Base-by-base conservation (phyloP, 116 monocot genomes). In the Cymodocea nodosa region DNA sequence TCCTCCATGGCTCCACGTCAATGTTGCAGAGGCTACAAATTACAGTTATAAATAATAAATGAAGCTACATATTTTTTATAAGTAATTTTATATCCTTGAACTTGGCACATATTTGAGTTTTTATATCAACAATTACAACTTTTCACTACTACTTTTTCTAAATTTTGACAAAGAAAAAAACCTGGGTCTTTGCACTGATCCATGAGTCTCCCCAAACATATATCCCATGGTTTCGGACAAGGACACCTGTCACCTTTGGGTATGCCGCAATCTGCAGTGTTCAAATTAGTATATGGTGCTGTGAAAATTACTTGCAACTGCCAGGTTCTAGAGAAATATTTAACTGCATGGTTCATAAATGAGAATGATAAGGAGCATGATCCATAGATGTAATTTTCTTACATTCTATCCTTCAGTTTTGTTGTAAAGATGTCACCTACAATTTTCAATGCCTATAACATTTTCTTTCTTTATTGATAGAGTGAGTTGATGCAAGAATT, bases 121-220 rank as follows among this genome's bases (percentile, higher is more conserved):
- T 16, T 0, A 39, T n/a, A 35, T 39, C 17, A 37, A 62, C 36
- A 62, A 62, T 62, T 4, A 40, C 4, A 37, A 18, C 37, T n/a
- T 37, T 15, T 18, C 18, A 37, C 11, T 16, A 62, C n/a, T 3
- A 62, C 2, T 30, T 60, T 17, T 17, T 1, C 12, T 12, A n/a
- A 51, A 56, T 52, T 23, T 19, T 15, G 20, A 14, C 52, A 54
- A 37, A 50, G 16, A 51, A 23, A 79, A 51, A 80, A 61, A 92
- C 98, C 89, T 98, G 98, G 37, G 98, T 98, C 74, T 98, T 98
- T 60, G 89, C 88, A 89, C 71, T 84, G 69, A 98, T 98, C 98
- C 98, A 92, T 18, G 92, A 80, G 73, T 98, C 98, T 71, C 98
- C 98, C 98, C 98, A 92, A 6, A 98, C 75, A 76, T 88, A 98